Evolutionary conservation across 768 basidiomycete species (phyloP), one percentile per base, ranked within the genome.

Genomic region (Rhodotorula graminis): DNA sequence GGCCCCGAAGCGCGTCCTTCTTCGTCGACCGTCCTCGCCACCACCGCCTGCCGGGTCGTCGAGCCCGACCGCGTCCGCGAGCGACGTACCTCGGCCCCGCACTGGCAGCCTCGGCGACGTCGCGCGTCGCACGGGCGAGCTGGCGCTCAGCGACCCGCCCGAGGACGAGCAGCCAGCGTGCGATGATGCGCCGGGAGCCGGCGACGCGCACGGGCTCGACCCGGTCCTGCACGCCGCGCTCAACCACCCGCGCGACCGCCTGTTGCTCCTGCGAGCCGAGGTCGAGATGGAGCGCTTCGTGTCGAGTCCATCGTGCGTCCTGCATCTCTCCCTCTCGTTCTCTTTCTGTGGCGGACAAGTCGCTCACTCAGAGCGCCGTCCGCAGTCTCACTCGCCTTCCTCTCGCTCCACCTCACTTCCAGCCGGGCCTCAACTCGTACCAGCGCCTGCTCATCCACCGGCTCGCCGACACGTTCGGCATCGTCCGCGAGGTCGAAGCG

Each of bases 381-480:
- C 23, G 37, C 55, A 72, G 74, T 2, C 40, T 52, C 40, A 57
- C 67, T 23, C 70, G 74, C 25, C 62, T 75, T 0, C 70, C 74
- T 4, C 70, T 75, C 68, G 64, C 74, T 3, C 74, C 74, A 16
- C 74, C 74, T 0, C 61, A 71, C 40, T 73, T 77, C 57, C 64
- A 65, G 47, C 70, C 72, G 47, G 65, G 46, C 16, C 76, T 78
- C 69, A 78, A 78, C 56, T 76, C 77, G 33, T 78, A 76, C 65
- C 77, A 78, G 50, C 70, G 77, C 23, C 67, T 78, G 15, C 73
- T 78, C 42, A 69, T 78, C 6, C 77, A 78, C 47, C 73, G 77
- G 12, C 67, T 78, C 15, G 75, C 77, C 59, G 77, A 78, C 61
- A 71, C 66, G 21, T 78, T 75, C 42, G 72, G 73, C 56, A 74